Conservation (phyloP, 1,284 basidiomycete species). For the Ceratobasidium sp. region DNA sequence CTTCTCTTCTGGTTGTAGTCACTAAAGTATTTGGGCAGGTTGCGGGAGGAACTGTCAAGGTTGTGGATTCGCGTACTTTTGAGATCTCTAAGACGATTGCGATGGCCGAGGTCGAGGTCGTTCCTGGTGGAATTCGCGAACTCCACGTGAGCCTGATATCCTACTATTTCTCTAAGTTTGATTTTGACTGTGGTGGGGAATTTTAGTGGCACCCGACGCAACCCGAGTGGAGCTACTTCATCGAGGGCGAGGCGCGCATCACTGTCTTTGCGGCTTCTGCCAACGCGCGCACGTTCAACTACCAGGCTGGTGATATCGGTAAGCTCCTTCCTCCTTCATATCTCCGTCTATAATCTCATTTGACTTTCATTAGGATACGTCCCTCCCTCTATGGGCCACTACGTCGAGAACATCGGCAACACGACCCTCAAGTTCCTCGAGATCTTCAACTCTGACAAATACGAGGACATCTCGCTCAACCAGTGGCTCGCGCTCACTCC, state of each 20-base stretch:
- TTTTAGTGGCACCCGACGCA: conserved; percentile 76
- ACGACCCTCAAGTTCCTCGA: conserved; percentile 71
- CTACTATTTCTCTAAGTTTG: background rate
- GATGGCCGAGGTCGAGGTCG: conserved; percentile 24
- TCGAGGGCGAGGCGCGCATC: conserved; percentile 41
- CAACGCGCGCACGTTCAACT: conserved; percentile 75
- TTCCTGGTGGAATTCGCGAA: conserved; percentile 56
- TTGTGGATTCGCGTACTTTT: conserved; percentile 32
- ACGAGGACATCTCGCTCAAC: conserved; percentile 68
- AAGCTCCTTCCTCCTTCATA: conserved; percentile 58
- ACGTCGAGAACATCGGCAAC: conserved; percentile 75
- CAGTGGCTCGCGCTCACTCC: conserved; percentile 74
- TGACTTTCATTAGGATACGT: conserved; percentile 58
- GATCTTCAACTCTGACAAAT: conserved; percentile 68
- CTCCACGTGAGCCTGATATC: conserved; percentile 61
- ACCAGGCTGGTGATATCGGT: conserved; percentile 72
- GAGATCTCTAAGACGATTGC: conserved; percentile 28
- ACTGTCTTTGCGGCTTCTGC: conserved; percentile 64
- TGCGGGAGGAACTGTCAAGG: conserved; percentile 21
- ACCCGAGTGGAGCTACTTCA: conserved; percentile 52
- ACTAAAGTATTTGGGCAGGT: conserved; percentile 1
- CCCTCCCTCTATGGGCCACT: conserved; percentile 69
- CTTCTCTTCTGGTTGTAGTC: background rate
- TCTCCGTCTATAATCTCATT: background rate
- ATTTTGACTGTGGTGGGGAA: conserved; percentile 27